phyloP scores from a whole-genome alignment of 2,329 filamentous ascomycete species.

The Capronia americana region DNA sequence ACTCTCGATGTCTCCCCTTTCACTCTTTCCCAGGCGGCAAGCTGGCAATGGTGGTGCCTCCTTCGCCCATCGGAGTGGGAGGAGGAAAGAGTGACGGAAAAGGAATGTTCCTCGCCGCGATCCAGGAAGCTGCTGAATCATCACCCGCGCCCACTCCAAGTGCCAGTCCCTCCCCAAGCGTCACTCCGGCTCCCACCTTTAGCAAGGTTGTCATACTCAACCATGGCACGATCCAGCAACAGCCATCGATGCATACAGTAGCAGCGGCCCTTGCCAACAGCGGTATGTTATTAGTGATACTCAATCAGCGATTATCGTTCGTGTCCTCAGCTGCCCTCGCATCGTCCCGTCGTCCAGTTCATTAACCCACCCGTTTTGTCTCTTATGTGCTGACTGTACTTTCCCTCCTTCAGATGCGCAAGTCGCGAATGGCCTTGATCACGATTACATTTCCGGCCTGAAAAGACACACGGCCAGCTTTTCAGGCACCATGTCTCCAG shows the following conservation, averaged over 20 bases:
- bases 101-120: conserved; percentile 9
- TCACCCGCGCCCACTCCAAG: neutral
- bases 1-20: neutral
- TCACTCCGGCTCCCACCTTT: neutral
- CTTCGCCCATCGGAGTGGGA: neutral
- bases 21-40: neutral
- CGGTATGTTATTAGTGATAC: conserved; percentile 22
- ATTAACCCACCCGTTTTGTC: neutral
- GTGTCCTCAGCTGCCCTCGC: neutral
- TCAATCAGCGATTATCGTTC: conserved; percentile 15
- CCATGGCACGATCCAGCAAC: conserved; percentile 7
- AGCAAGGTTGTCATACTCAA: conserved; percentile 8
- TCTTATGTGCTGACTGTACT: conserved; percentile 32
- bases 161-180: neutral
- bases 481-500: conserved; percentile 31
- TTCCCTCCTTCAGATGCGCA: conserved; percentile 29
- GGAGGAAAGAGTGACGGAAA: conserved; percentile 5
- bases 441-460: conserved; percentile 27
- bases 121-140: conserved; percentile 11
- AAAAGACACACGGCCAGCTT: conserved; percentile 9
- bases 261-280: conserved; percentile 10
- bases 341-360: conserved; percentile 3
- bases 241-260: neutral
- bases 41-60: conserved; percentile 3
- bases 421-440: conserved; percentile 20